These are phyloP conservation scores for Fusarium xylarioides DNA, from an alignment of 2,329 filamentous ascomycete species.

Conservation along the genomic window DNA sequence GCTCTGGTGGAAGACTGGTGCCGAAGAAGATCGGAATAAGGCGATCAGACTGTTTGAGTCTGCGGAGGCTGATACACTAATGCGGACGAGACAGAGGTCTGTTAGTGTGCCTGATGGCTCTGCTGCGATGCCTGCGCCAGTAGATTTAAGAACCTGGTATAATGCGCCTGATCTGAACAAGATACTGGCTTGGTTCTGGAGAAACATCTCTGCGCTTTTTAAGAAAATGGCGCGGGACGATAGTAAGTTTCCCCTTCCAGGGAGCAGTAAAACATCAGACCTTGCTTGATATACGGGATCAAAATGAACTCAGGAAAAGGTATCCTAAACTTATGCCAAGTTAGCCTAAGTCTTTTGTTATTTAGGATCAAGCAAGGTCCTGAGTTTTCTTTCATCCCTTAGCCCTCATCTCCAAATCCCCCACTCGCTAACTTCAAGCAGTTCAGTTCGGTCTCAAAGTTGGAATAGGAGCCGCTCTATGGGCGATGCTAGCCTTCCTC, in stretches of 20 bases:
- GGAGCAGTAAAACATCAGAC: not conserved
- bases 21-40: conserved; percentile 12
- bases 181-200: conserved; percentile 34
- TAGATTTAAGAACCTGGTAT: conserved; percentile 15
- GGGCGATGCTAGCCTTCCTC: conserved; percentile 88
- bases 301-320: not conserved
- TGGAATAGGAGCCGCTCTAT: conserved; percentile 86
- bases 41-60: conserved; percentile 53
- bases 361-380: not conserved
- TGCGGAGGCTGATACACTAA: conserved; percentile 29
- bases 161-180: conserved; percentile 27
- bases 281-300: not conserved
- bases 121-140: not conserved
- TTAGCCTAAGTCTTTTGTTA: not conserved
- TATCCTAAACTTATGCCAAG: not conserved
- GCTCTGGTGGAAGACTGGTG: conserved; percentile 70
- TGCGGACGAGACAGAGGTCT: conserved; percentile 5
- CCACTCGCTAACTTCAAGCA: conserved; percentile 48
- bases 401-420: not conserved
- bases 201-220: conserved; percentile 48
- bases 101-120: not conserved
- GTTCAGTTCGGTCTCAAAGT: conserved; percentile 86
- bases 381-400: not conserved
- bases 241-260: conserved; percentile 40
- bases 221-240: conserved; percentile 56